Percentiles rank a stretch among this genome's conserved stretches.
These are phyloP conservation scores for Aspergillus texensis DNA, from an alignment of 2,329 filamentous ascomycete genomes.

Conservation along the genomic window DNA sequence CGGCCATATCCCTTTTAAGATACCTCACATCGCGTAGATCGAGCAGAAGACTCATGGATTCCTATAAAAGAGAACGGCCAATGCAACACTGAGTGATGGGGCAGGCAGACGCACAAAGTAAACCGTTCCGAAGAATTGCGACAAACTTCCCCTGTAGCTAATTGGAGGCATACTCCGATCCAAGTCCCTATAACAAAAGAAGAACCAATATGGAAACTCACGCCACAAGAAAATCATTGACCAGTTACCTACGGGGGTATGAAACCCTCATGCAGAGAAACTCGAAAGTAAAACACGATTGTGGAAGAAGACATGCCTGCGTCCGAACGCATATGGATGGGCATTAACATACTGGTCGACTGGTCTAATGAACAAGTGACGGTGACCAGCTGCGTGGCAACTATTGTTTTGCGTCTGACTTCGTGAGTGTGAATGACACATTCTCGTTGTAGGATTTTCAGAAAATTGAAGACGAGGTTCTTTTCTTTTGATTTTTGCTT, in stretches of 20 bases:
- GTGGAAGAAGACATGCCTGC: slow-evolving; percentile 29
- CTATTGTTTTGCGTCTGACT: not conserved
- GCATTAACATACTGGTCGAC: not conserved
- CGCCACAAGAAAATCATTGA: slow-evolving; percentile 18
- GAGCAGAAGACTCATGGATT: slow-evolving; percentile 4
- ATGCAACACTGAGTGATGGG: not conserved
- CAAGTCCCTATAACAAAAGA: slow-evolving; percentile 8
- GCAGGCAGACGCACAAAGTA: not conserved
- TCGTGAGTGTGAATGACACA: not conserved
- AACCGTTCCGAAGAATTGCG: slow-evolving; percentile 15
- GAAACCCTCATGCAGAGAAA: slow-evolving; percentile 12
- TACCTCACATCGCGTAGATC: slow-evolving; percentile 6
- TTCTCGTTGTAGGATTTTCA: not conserved
- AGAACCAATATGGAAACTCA: slow-evolving; percentile 23
- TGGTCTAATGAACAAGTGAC: not conserved
- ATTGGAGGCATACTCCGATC: slow-evolving; percentile 20
- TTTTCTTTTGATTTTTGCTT: not conserved
- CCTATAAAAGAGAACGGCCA: not conserved
- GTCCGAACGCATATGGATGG: slow-evolving; percentile 3
- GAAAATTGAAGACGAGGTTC: not conserved
- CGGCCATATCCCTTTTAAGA: slow-evolving; percentile 2
- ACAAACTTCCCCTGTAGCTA: slow-evolving; percentile 26
- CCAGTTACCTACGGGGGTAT: slow-evolving; percentile 11
- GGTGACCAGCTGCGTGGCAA: not conserved
- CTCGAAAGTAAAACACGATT: slow-evolving; percentile 24